These are phyloP conservation scores for Colletotrichum musicola DNA, from an alignment of 2,329 filamentous ascomycete species.

Conservation along the genomic window DNA sequence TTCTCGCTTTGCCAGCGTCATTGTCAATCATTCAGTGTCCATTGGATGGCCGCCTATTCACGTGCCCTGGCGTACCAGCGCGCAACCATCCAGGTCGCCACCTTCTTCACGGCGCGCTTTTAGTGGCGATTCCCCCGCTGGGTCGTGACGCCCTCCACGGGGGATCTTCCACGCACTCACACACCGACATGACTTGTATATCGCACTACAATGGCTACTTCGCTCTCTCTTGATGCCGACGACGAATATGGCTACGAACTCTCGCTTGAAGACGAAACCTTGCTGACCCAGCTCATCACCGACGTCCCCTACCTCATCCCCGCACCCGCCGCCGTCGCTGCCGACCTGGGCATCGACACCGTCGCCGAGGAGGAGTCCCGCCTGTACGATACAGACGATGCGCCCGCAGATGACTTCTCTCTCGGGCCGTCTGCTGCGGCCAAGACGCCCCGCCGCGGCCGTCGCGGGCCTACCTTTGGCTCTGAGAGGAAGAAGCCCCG, in stretches of 20 bases:
- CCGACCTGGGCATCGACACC: constrained; percentile 31
- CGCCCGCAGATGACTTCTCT: constrained; percentile 43
- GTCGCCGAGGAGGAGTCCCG: constrained; percentile 20
- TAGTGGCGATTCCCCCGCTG: constrained; percentile 26
- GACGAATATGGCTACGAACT: constrained; percentile 62
- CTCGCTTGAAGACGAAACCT: constrained; percentile 59
- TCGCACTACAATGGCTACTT: constrained; percentile 26
- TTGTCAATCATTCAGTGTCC: not conserved
- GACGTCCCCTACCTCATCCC: constrained; percentile 21
- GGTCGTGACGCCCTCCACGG: constrained; percentile 29
- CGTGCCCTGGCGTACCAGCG: not conserved
- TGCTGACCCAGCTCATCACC: constrained; percentile 51
- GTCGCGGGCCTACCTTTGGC: constrained; percentile 32
- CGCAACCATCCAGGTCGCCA: constrained; percentile 1
- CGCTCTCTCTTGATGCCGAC: constrained; percentile 48
- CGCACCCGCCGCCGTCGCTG: not conserved
- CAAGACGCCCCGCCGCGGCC: constrained; percentile 4
- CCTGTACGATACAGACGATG: constrained; percentile 37
- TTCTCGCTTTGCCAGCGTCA: not conserved
- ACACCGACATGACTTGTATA: constrained; percentile 7
- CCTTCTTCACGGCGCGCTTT: not conserved
- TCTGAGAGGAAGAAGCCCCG: constrained; percentile 29
- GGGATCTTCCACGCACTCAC: not conserved
- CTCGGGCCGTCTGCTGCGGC: constrained; percentile 20
- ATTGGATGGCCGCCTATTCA: constrained; percentile 2